These are phyloP conservation scores for Pythium grandisporangium DNA, from an alignment of 352 stramenopile genomes.

Conservation along the genomic window DNA sequence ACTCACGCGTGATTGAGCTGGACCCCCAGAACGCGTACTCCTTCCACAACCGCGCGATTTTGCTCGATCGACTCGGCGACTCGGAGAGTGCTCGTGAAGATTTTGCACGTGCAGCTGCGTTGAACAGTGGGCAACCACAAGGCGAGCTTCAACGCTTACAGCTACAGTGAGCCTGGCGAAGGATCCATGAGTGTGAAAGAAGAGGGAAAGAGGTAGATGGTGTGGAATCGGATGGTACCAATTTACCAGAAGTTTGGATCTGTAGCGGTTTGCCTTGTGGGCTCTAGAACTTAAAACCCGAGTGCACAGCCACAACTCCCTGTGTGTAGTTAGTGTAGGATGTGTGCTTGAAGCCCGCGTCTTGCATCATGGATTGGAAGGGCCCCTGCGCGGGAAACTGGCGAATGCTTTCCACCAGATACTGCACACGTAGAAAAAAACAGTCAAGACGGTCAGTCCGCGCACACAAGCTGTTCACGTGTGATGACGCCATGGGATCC, in stretches of 20 bases:
- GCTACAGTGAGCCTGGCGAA: too few species aligned
- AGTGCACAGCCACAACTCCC: constrained; percentile 96
- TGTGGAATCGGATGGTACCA: too few species aligned
- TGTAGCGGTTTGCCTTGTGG: too few species aligned
- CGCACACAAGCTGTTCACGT: neutral
- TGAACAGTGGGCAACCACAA: too few species aligned
- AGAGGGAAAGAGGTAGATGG: too few species aligned
- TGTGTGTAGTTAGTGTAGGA: constrained; percentile 96
- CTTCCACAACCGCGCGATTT: constrained; percentile 78
- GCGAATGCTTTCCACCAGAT: constrained; percentile 99
- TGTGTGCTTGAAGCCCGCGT: constrained; percentile 90
- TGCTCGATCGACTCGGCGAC: constrained; percentile 64
- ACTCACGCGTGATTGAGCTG: constrained; percentile 57
- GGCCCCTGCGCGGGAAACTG: constrained; percentile 97
- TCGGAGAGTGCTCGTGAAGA: constrained; percentile 22
- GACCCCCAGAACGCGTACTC: constrained; percentile 75
- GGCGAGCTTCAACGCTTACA: too few species aligned
- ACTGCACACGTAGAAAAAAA: constrained; percentile 38
- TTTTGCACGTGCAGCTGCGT: constrained; percentile 16
- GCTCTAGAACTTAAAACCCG: constrained; percentile 94
- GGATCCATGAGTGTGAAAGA: too few species aligned
- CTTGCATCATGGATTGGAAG: constrained; percentile 92
- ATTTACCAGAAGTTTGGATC: too few species aligned
- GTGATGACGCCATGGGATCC: too few species aligned
- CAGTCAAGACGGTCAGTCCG: neutral